phyloP scores from a whole-genome alignment of 2,329 filamentous ascomycete genomes.

The Amylocarpus encephaloides region DNA sequence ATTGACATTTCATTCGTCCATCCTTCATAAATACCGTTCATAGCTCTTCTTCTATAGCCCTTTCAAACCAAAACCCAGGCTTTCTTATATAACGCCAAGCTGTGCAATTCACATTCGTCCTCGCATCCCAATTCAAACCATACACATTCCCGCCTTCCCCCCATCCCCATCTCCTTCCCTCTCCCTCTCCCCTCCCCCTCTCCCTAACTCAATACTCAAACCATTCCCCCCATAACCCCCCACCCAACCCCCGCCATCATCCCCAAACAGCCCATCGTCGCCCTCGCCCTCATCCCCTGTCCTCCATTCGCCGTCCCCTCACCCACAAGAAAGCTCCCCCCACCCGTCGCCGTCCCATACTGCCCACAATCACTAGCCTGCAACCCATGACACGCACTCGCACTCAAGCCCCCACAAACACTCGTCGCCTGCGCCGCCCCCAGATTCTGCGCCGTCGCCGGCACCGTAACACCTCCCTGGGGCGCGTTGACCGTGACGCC shows the following conservation, averaged over 20 bases:
- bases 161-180: background rate
- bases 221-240: conserved; percentile 22
- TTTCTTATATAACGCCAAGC: background rate
- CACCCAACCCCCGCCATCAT: conserved; percentile 23
- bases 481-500: conserved; percentile 52
- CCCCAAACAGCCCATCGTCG: conserved; percentile 22
- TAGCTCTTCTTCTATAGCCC: no score
- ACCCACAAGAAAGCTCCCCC: conserved; percentile 15
- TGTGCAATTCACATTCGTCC: background rate
- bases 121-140: no score
- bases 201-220: no score
- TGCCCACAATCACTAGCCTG: conserved; percentile 24
- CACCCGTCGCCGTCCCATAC: conserved; percentile 17
- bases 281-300: conserved; percentile 21
- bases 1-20: no score
- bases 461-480: conserved; percentile 47
- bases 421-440: conserved; percentile 42
- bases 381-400: conserved; percentile 41
- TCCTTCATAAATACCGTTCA: no score
- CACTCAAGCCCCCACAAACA: conserved; percentile 51
- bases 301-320: conserved; percentile 16
- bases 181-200: background rate
- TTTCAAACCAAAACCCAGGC: no score
- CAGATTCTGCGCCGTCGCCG: conserved; percentile 35
- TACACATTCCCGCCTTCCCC: no score